Conservation (phyloP, 805 yeast species). For the Hanseniaspora clermontiae region DNA sequence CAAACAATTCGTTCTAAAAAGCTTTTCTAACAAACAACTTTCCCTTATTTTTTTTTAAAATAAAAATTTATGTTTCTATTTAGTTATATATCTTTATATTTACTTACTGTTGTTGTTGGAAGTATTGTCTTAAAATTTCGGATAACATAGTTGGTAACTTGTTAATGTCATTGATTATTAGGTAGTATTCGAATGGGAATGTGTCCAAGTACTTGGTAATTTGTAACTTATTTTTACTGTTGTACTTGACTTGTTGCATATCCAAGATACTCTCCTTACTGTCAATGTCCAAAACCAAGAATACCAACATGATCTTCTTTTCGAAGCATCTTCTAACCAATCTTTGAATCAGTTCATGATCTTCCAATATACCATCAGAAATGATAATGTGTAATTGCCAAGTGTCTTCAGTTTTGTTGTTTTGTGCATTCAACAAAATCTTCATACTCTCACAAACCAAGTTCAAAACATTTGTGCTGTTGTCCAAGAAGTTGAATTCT, state of each 20-base stretch:
- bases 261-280: conserved; percentile 79
- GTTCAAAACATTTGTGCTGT: conserved; percentile 67
- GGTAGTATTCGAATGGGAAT: conserved; percentile 95
- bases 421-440: conserved; percentile 40
- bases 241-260: conserved; percentile 83
- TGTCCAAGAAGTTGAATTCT: conserved; percentile 82
- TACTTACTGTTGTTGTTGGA: conserved; percentile 23
- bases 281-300: conserved; percentile 78
- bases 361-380: conserved; percentile 96
- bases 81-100: background rate
- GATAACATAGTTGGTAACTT: conserved; percentile 90
- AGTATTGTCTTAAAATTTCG: conserved; percentile 80
- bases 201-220: conserved; percentile 79
- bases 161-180: conserved; percentile 74
- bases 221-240: conserved; percentile 62
- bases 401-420: conserved; percentile 39
- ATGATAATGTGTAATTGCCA: conserved; percentile 91
- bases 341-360: conserved; percentile 69
- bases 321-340: conserved; percentile 87
- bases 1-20: background rate
- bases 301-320: conserved; percentile 84
- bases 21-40: background rate
- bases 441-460: conserved; percentile 60
- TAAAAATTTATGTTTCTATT: background rate
- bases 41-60: background rate